phyloP scores from a whole-genome alignment of 2,329 filamentous ascomycete species.

The Cladosporium oxysporum region DNA sequence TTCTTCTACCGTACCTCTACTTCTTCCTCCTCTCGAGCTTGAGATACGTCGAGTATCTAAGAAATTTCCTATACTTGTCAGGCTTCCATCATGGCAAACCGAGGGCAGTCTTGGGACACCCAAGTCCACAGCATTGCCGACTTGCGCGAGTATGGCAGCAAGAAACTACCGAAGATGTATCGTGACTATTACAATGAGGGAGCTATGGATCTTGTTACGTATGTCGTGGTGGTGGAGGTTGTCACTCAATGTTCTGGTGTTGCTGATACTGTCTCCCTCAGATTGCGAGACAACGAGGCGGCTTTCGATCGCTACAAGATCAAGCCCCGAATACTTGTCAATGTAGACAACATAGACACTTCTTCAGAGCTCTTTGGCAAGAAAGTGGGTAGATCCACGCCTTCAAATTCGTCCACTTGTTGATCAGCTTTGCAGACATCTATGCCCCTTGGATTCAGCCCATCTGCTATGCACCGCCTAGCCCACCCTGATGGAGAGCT shows the following conservation, averaged over 20 bases:
- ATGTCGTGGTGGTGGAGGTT: slow-evolving; percentile 33
- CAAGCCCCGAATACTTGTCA: slow-evolving; percentile 40
- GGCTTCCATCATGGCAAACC: not conserved
- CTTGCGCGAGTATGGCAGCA: slow-evolving; percentile 21
- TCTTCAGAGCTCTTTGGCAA: slow-evolving; percentile 50
- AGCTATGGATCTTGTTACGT: slow-evolving; percentile 25
- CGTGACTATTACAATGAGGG: slow-evolving; percentile 44
- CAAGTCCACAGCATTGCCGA: slow-evolving; percentile 24
- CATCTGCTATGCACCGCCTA: slow-evolving; percentile 55
- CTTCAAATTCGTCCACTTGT: slow-evolving; percentile 23
- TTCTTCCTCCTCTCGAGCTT: not conserved
- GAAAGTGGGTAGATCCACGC: slow-evolving; percentile 18
- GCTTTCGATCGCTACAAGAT: slow-evolving; percentile 53
- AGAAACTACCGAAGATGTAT: slow-evolving; percentile 25
- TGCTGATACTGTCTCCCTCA: slow-evolving; percentile 22
- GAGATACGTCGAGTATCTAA: not conserved
- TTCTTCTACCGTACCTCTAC: not conserved
- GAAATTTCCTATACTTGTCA: not conserved
- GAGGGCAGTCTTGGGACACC: slow-evolving; percentile 13
- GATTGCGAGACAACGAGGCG: slow-evolving; percentile 51
- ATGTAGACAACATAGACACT: slow-evolving; percentile 44
- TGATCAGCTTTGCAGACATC: not conserved
- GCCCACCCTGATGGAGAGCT: slow-evolving; percentile 56
- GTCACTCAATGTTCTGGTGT: not conserved
- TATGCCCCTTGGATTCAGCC: slow-evolving; percentile 57